A percentile compares a stretch with the other conserved stretches of the same genome.
Evolutionary conservation across 2,329 filamentous ascomycete species (phyloP).

Genomic region (Nemania abortiva): DNA sequence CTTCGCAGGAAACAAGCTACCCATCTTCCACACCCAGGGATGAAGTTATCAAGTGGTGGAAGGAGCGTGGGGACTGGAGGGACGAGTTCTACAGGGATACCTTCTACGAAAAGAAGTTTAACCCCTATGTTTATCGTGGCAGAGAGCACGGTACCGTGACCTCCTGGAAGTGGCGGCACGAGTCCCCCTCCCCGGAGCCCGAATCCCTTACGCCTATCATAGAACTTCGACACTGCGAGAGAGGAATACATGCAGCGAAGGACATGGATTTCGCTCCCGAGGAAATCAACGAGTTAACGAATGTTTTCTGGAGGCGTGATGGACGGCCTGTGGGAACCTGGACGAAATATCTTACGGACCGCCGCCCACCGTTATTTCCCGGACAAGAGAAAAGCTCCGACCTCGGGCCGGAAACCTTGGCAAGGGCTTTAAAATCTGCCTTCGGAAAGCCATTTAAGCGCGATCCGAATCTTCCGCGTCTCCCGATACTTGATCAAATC

Average conservation of each 20-base stretch:
- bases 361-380: neutral
- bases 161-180: neutral
- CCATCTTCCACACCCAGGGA: neutral
- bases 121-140: neutral
- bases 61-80: neutral
- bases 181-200: neutral
- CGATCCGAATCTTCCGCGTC: neutral
- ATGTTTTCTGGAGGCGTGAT: neutral
- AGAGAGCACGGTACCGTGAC: neutral
- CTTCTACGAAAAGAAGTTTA: neutral
- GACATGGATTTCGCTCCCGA: neutral
- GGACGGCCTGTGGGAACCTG: neutral
- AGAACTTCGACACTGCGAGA: neutral
- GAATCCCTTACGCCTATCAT: neutral
- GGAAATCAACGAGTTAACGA: neutral
- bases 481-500: neutral
- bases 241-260: neutral
- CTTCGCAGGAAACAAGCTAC: neutral
- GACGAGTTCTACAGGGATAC: neutral
- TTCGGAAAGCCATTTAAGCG: neutral
- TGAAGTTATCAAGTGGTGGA: neutral
- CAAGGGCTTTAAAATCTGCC: neutral
- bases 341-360: neutral
- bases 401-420: neutral
- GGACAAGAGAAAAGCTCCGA: neutral